Evolutionary conservation across 441 rosid genomes (phyloP), one percentile per base, ranked within the genome.

Genomic region (Theobroma grandiflorum): DNA sequence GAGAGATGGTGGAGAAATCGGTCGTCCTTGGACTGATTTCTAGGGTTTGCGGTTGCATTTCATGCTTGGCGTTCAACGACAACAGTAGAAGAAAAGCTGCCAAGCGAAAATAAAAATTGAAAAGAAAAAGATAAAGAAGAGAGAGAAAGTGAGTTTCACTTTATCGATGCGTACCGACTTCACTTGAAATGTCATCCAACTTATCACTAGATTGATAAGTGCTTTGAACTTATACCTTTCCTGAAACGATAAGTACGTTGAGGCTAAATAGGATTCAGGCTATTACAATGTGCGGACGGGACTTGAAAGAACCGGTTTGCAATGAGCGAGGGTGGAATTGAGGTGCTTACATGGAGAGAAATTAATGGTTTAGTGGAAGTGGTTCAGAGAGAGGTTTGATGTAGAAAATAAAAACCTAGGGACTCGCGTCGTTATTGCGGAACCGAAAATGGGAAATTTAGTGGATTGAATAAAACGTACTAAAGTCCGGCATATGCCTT

Each of bases 1-100:
- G 76, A 61, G 45, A 59, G 22, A 66, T 79, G 78, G 45, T 5
- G 67, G n/a, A 64, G 31, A 77, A 78, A 74, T 74, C 66, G 80
- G 77, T 74, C 78, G 38, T 26, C 40, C 63, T 80, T 67, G 47
- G 59, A 78, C 72, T 79, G 83, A 85, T 84, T 86, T 82, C 87
- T 83, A 84, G 87, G 89, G 89, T 84, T 86, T 84, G 85, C 78
- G 75, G 78, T 82, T 79, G 79, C 79, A 81, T 85, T 77, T 74
- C 79, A 79, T 87, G 82, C 83, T 79, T 64, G 82, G 62, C 82
- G 74, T 86, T 85, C 83, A 79, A 80, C 83, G 81, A 83, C 50
- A 76, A 83, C 83, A 66, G 83, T 79, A 15, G 74, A 68, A 62
- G 79, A 83, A 82, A 67, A 72, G 84, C 82, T 81, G 78, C 77